Evolutionary conservation across 192 early-diverging fungal species (phyloP), one percentile per base, ranked within the genome.

Genomic region (Entomortierella beljakovae): DNA sequence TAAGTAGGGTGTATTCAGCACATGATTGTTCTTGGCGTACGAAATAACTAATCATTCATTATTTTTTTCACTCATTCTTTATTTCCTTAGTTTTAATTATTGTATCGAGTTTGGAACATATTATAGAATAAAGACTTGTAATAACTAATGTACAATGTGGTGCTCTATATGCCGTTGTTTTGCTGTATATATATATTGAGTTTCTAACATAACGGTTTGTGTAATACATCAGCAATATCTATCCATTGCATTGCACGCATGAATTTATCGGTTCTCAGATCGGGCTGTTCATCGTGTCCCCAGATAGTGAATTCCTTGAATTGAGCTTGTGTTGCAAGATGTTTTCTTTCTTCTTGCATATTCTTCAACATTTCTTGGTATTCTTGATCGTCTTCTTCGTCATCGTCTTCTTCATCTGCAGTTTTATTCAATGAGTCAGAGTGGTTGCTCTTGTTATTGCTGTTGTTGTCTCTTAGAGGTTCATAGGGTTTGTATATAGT

Each of bases 231-330:
- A 23, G 75, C 67, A 31, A 79, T 79, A 53, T 79, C 75, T 29
- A 79, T 60, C 75, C 75, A 79, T 20, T 70, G 75, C 75, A 79
- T 79, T n/a, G 75, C 75, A 13, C 68, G 61, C 20, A 70, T 29
- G 31, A 79, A 53, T 51, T 70, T 79, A 31, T 79, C 75, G 6
- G 48, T 70, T 15, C 25, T 32, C 22, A 51, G 22, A 0, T 61
- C 65, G 1, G 75, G 75, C 31, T 57, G 46, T 9, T 79, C 66
- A 15, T 79, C 75, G 38, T 79, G 75, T n/a, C 75, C 68, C 75
- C 75, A 79, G 56, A 70, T 37, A 26, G 46, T 70, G 42, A 69
- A 70, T 16, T 79, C 75, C 18, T 52, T 52, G 29, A 79, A 79
- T 55, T 61, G 75, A 25, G 54, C 66, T 25, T 58, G 37, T 1